Conservation (phyloP, 768 basidiomycete genomes). For the Lactarius indigo region DNA sequence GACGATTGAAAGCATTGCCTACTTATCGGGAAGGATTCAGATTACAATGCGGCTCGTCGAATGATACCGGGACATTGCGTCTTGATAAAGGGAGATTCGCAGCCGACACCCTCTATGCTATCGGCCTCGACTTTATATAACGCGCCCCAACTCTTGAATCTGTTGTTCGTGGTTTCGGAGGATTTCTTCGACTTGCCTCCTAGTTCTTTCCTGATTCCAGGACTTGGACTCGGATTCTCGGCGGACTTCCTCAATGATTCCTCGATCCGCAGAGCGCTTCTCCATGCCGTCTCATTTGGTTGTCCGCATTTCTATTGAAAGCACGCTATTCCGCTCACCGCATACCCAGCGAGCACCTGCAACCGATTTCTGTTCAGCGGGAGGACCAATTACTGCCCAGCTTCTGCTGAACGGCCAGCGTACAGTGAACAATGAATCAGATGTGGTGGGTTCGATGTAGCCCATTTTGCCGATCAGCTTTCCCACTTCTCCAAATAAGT, state of each 20-base stretch:
- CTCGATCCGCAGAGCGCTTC: not conserved
- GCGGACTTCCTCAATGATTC: not conserved
- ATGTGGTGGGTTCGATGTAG: not conserved
- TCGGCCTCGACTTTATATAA: not conserved
- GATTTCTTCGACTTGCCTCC: too few species aligned
- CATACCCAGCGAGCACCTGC: not conserved
- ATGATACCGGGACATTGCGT: not conserved
- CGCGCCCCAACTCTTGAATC: not conserved
- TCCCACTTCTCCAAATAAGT: conserved; percentile 1
- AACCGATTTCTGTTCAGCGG: too few species aligned
- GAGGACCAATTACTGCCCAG: not conserved
- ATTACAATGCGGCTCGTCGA: not conserved
- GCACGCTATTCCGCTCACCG: not conserved
- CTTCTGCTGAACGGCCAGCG: not conserved
- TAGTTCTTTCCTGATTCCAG: not conserved
- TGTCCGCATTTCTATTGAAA: not conserved
- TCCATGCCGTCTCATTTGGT: not conserved
- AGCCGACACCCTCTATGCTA: not conserved
- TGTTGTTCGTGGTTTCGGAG: not conserved
- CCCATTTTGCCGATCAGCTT: not conserved
- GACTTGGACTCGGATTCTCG: not conserved
- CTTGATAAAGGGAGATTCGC: not conserved
- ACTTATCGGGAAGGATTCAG: not conserved
- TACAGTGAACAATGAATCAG: not conserved
- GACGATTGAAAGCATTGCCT: too few species aligned